Evolutionary conservation across 2,329 filamentous ascomycete genomes (phyloP).

Genomic region (Ophiosphaerella herpotricha): DNA sequence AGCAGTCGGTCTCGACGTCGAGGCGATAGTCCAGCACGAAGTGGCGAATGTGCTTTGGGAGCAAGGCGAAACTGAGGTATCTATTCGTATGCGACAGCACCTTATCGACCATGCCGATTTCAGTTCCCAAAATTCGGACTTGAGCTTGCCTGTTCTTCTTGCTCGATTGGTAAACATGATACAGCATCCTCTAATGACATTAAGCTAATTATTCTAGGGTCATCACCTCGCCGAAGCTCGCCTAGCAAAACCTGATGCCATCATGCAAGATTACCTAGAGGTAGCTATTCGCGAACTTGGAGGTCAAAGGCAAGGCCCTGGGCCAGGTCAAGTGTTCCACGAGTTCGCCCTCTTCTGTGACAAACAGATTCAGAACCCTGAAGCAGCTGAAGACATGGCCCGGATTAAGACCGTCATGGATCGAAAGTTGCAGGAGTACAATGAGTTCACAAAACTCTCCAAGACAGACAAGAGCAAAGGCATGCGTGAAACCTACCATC

Average conservation of each 20-base stretch:
- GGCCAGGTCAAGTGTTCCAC: constrained; percentile 88
- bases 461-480: constrained; percentile 51
- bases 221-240: constrained; percentile 88
- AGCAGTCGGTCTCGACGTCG: constrained; percentile 73
- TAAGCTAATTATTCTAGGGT: constrained; percentile 55
- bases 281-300: constrained; percentile 83
- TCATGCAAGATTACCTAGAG: constrained; percentile 83
- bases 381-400: constrained; percentile 80
- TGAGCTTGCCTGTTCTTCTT: constrained; percentile 67
- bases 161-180: constrained; percentile 68
- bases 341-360: constrained; percentile 96
- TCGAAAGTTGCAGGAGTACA: constrained; percentile 79
- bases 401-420: constrained; percentile 79
- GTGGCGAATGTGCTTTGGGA: constrained; percentile 92
- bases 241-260: constrained; percentile 86
- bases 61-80: constrained; percentile 84
- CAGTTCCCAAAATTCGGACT: constrained; percentile 35
- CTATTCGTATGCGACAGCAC: constrained; percentile 84
- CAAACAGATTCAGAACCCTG: constrained; percentile 84
- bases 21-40: constrained; percentile 78
- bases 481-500: constrained; percentile 58
- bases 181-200: neutral
- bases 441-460: constrained; percentile 68
- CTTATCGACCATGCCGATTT: constrained; percentile 52
- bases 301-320: constrained; percentile 67